Evolutionary conservation across 345 rosid genomes (phyloP).

Genomic region (Pseudoturritis turrita): DNA sequence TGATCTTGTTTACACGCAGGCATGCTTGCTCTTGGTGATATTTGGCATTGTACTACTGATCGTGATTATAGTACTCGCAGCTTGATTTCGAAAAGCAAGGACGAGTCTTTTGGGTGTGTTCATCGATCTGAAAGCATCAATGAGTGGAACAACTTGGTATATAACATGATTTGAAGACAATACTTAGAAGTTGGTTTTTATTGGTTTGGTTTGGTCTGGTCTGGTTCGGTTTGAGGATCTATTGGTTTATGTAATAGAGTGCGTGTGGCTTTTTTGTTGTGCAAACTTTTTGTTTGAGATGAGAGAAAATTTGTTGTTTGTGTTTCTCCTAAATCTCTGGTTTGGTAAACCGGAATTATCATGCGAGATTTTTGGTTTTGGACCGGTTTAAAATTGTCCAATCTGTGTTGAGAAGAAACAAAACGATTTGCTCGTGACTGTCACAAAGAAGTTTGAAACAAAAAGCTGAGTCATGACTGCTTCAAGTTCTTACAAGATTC

Average conservation of each 20-base stretch:
- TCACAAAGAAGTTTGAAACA: neutral
- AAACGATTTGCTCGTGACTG: neutral
- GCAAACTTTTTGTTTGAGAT: constrained; percentile 23
- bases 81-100: constrained; percentile 35
- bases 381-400: neutral
- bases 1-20: constrained; percentile 41
- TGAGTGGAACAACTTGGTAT: constrained; percentile 15
- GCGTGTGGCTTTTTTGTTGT: constrained; percentile 22
- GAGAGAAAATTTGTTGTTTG: constrained; percentile 7
- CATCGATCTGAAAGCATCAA: constrained; percentile 2
- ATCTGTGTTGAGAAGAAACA: neutral
- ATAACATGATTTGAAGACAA: constrained; percentile 6
- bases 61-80: constrained; percentile 74
- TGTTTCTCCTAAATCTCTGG: neutral
- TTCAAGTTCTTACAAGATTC: constrained; percentile 11
- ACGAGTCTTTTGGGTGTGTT: constrained; percentile 1
- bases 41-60: constrained; percentile 88
- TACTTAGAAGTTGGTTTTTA: constrained; percentile 17
- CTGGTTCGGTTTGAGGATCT: neutral
- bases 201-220: neutral
- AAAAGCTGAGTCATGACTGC: constrained; percentile 6
- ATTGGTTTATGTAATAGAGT: constrained; percentile 10
- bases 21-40: constrained; percentile 96
- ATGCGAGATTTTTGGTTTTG: neutral
- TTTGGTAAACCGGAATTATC: neutral